phyloP scores from a whole-genome alignment of 164 flowering plant genomes.

The Euptelea pleiosperma region DNA sequence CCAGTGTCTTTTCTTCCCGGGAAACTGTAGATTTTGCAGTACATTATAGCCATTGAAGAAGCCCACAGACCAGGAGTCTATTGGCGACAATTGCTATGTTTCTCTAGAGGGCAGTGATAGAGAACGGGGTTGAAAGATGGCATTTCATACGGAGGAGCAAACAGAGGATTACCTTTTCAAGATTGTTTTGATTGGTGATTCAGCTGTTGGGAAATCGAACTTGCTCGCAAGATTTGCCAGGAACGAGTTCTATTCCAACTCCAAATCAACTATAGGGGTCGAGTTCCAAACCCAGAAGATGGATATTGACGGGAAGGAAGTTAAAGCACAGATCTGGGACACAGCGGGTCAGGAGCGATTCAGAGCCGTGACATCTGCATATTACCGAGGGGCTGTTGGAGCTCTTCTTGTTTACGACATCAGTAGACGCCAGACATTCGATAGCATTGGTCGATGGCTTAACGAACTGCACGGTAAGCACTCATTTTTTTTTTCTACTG shows the following conservation, averaged over 20 bases:
- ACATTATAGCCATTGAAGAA: background rate
- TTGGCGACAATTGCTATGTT: slow-evolving; percentile 11
- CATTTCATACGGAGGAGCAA: slow-evolving; percentile 40
- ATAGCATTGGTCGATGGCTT: slow-evolving; percentile 67
- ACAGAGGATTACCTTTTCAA: slow-evolving; percentile 69
- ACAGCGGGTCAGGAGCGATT: slow-evolving; percentile 75
- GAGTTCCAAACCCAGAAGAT: slow-evolving; percentile 73
- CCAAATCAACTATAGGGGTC: slow-evolving; percentile 71
- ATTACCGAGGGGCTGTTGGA: slow-evolving; percentile 69
- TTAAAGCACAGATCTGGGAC: slow-evolving; percentile 77
- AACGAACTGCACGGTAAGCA: slow-evolving; percentile 68
- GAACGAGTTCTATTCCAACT: slow-evolving; percentile 61
- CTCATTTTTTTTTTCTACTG: background rate
- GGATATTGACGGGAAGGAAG: slow-evolving; percentile 62
- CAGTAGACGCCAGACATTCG: slow-evolving; percentile 68
- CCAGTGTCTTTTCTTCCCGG: background rate
- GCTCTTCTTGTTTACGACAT: slow-evolving; percentile 67
- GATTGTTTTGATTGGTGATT: slow-evolving; percentile 66
- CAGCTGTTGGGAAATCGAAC: slow-evolving; percentile 75
- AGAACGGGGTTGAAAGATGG: slow-evolving; percentile 31
- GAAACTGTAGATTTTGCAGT: background rate
- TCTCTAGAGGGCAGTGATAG: slow-evolving; percentile 3
- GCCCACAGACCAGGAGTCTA: background rate
- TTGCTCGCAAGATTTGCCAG: slow-evolving; percentile 71
- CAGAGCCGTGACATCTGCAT: slow-evolving; percentile 74